phyloP scores from a whole-genome alignment of 805 yeast genomes.

The Sugiyamaella smithiae region DNA sequence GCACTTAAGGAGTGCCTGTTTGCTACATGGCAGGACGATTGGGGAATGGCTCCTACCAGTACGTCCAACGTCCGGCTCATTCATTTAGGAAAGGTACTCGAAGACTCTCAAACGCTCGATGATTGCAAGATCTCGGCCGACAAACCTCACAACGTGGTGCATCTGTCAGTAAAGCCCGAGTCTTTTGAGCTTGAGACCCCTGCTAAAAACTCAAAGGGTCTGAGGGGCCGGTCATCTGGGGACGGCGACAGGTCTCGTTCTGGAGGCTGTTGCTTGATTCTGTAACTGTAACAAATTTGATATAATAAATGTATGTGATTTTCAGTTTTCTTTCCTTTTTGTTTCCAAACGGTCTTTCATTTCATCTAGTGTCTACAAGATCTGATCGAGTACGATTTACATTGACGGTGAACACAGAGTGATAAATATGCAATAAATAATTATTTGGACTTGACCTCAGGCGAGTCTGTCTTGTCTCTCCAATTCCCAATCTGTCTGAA shows the following conservation, averaged over 20 bases:
- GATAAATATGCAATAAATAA: constrained; percentile 5
- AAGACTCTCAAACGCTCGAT: constrained; percentile 23
- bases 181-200: constrained; percentile 25
- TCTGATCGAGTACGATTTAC: too few species aligned
- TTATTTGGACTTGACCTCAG: constrained; percentile 3
- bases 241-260: constrained; percentile 8
- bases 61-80: constrained; percentile 29
- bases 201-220: constrained; percentile 6
- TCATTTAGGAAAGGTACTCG: constrained; percentile 33
- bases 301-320: not conserved
- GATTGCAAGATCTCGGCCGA: constrained; percentile 22
- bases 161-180: constrained; percentile 33
- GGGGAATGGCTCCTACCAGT: constrained; percentile 25
- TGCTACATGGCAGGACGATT: constrained; percentile 25
- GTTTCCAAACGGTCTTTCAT: too few species aligned
- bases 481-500: constrained; percentile 35
- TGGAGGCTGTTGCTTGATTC: constrained; percentile 18
- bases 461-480: constrained; percentile 18
- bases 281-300: constrained; percentile 2
- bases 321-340: too few species aligned
- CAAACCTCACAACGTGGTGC: constrained; percentile 30
- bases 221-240: not conserved
- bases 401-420: not conserved
- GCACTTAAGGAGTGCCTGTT: constrained; percentile 23
- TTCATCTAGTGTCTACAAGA: too few species aligned